Evolutionary conservation across 2,329 filamentous ascomycete species (phyloP), one percentile per base, ranked within the genome.

Genomic region (Colletotrichum siamense): DNA sequence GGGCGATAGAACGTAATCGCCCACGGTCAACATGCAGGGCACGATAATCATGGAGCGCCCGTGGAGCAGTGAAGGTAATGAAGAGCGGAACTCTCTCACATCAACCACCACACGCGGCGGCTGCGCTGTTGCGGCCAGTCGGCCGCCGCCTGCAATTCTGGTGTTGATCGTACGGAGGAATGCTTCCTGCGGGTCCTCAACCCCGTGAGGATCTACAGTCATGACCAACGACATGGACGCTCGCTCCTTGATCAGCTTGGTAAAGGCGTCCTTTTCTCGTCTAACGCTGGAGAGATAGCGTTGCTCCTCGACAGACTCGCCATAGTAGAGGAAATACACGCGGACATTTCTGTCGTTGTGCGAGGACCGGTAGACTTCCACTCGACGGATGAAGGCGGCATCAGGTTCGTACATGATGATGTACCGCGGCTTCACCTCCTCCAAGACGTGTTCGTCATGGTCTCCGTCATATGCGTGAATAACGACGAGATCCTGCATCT

Each of bases 381-480:
- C 94, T 49, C 96, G 91, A 16, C 97, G 93, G 81, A 99, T 98
- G 84, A 99, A 99, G 5, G 96, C 93, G 5, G 96, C 93, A 79
- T 99, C 96, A 1, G 97, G 96, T 83, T 99, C 97, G 84, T 98
- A 99, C 97, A 99, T 99, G 86, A 99, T 94, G 75, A 99, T 95
- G 84, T 98, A 98, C 76, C 95, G 93, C 39, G 97, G 97, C 81
- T 95, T 96, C 74, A 97, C 90, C 85, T 99, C 97, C 83, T 99
- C 96, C 2, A 99, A 90, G n/a, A 99, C 91, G 83, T 98, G 95
- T 82, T 99, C 97, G 83, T 99, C 97, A 87, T 96, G 94, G 82
- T 99, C 97, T 13, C 96, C 96, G 76, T 98, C 96, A 83, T 98
- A 99, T 2, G 97, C 94, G 83, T 99, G 97, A 22, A 99, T 90